phyloP scores from a whole-genome alignment of 169 alveolate species.

The Plasmodium vivax region DNA sequence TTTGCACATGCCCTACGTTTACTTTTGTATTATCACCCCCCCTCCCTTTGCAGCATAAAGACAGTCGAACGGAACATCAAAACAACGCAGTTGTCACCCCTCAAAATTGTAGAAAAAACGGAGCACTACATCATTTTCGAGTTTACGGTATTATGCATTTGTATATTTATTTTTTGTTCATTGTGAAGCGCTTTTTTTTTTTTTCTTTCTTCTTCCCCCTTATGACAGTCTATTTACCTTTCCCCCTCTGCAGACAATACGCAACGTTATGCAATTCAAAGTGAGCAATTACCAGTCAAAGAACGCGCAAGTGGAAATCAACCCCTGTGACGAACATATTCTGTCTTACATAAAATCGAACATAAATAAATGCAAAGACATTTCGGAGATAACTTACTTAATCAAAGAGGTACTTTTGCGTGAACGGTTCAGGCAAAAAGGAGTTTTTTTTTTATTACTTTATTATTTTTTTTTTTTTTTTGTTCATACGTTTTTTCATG shows the following conservation, averaged over 20 bases:
- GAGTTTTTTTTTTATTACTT: background rate
- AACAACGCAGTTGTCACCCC: conserved; percentile 70
- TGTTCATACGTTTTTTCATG: background rate
- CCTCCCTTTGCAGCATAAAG: conserved; percentile 47
- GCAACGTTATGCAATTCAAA: conserved; percentile 33
- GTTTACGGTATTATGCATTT: conserved; percentile 21
- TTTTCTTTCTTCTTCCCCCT: background rate
- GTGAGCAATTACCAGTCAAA: conserved; percentile 27
- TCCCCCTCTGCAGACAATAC: conserved; percentile 33
- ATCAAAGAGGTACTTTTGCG: conserved; percentile 47
- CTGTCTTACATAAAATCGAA: conserved; percentile 61
- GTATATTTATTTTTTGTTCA: background rate
- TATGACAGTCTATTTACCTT: background rate
- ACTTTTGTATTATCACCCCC: background rate
- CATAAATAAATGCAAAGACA: conserved; percentile 58
- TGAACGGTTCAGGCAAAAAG: background rate
- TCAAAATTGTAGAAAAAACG: conserved; percentile 51
- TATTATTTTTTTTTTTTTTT: background rate
- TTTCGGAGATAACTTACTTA: conserved; percentile 64
- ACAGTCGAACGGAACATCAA: conserved; percentile 55
- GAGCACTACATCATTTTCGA: conserved; percentile 49
- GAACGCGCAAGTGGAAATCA: conserved; percentile 56
- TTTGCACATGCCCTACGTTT: background rate
- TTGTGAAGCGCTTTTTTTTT: background rate
- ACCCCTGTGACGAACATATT: conserved; percentile 47